Evolutionary conservation across 2,329 filamentous ascomycete species (phyloP).

Genomic region (Fusarium sp.): DNA sequence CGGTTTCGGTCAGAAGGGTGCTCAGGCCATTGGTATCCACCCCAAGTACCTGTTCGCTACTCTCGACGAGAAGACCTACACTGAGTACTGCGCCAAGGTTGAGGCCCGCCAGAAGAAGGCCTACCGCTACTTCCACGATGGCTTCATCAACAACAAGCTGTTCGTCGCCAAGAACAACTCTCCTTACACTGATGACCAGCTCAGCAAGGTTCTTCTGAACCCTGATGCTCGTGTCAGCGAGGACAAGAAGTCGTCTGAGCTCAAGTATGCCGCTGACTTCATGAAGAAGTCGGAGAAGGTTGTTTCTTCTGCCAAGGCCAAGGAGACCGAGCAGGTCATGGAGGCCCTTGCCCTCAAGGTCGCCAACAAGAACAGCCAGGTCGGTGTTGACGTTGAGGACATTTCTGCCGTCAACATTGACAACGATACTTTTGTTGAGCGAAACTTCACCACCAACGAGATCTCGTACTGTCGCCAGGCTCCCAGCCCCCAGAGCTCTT

Average conservation of each 20-base stretch:
- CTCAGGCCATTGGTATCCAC: conserved; percentile 96
- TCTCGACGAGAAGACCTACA: conserved; percentile 89
- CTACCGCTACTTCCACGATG: conserved; percentile 98
- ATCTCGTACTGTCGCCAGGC: conserved; percentile 88
- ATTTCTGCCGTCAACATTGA: conserved; percentile 90
- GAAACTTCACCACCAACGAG: conserved; percentile 92
- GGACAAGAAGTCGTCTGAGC: conserved; percentile 88
- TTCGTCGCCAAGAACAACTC: conserved; percentile 95
- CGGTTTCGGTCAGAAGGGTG: conserved; percentile 98
- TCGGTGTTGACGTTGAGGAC: conserved; percentile 95
- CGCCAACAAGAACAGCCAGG: conserved; percentile 74
- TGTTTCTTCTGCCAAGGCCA: conserved; percentile 63
- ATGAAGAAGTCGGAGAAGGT: conserved; percentile 75
- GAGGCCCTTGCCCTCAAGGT: conserved; percentile 80
- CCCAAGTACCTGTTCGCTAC: conserved; percentile 95
- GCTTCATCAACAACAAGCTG: conserved; percentile 96
- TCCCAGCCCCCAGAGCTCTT: conserved; percentile 86
- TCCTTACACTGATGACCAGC: conserved; percentile 90
- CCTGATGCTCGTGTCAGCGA: conserved; percentile 87
- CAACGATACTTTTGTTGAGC: conserved; percentile 93
- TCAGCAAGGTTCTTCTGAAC: conserved; percentile 92
- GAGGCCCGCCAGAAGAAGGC: conserved; percentile 97
- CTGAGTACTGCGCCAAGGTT: conserved; percentile 88
- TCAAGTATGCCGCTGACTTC: conserved; percentile 79
- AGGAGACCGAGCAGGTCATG: conserved; percentile 81